A percentile compares a stretch with the other conserved stretches of the same genome.
Evolutionary conservation across 495 filamentous ascomycete genomes (phyloP).

Genomic region (Podospora pseudopauciseta): DNA sequence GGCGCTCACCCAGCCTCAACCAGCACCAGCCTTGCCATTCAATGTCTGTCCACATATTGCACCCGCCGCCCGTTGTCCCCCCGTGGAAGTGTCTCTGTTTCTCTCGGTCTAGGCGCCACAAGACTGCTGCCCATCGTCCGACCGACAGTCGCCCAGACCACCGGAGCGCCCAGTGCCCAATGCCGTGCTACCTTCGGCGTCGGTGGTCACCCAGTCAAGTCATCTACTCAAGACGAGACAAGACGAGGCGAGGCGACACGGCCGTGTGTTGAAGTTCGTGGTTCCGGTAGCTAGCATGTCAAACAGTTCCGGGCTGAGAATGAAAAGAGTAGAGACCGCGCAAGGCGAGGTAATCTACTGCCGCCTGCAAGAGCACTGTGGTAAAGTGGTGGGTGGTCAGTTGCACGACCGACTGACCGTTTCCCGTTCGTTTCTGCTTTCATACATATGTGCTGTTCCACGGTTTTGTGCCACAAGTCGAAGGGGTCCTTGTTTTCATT

Average conservation of each 20-base stretch:
- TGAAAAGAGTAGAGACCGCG: background rate
- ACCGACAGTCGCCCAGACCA: slow-evolving; percentile 1
- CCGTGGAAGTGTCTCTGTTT: background rate
- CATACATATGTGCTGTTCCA: background rate
- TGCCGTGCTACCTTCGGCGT: slow-evolving; percentile 2
- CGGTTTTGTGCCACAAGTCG: background rate
- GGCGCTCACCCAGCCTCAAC: background rate
- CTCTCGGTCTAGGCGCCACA: slow-evolving; percentile 4
- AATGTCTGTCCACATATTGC: background rate
- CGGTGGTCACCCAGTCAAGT: background rate
- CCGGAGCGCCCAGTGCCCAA: slow-evolving; percentile 9
- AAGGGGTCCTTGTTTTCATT: background rate
- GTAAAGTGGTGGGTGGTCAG: background rate
- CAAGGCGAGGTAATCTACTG: background rate
- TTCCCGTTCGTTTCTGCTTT: background rate
- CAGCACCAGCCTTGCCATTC: background rate
- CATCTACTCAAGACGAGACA: background rate
- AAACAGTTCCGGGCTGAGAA: background rate
- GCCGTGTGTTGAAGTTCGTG: background rate
- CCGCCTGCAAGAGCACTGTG: background rate
- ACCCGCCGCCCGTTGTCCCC: background rate
- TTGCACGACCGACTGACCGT: background rate
- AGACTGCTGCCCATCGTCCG: background rate
- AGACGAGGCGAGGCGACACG: slow-evolving; percentile 7
- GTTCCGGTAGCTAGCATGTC: background rate